Conservation (phyloP, 2,329 filamentous ascomycete genomes). For the Truncatella angustata region DNA sequence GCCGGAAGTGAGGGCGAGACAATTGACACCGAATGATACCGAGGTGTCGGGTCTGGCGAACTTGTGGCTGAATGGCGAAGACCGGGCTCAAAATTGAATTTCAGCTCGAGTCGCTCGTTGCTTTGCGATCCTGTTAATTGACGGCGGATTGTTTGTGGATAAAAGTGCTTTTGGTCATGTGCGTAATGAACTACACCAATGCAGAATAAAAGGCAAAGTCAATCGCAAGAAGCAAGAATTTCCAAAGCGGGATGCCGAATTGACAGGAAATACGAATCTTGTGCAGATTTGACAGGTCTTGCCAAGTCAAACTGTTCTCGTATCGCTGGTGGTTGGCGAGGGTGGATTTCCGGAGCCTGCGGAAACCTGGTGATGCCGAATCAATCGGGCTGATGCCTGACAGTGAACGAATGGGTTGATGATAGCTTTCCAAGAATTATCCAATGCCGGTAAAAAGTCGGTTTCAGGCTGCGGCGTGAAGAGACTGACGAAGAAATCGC, state of each 20-base stretch:
- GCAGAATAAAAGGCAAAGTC: too few species aligned
- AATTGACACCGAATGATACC: background rate
- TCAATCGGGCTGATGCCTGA: background rate
- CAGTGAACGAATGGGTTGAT: background rate
- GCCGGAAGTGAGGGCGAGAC: background rate
- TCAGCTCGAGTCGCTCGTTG: background rate
- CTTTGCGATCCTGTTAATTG: too few species aligned
- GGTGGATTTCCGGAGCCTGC: slow-evolving; percentile 10
- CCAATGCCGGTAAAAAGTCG: background rate
- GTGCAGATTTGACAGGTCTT: too few species aligned
- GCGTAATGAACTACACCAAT: background rate
- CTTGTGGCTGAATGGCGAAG: background rate
- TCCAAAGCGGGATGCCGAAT: background rate
- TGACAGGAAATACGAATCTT: background rate
- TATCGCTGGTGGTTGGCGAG: slow-evolving; percentile 1
- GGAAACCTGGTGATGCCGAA: slow-evolving; percentile 2
- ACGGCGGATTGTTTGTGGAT: too few species aligned
- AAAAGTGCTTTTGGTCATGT: background rate
- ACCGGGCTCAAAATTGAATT: background rate
- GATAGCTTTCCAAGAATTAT: background rate
- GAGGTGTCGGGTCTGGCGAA: slow-evolving; percentile 2
- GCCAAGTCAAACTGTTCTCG: slow-evolving; percentile 3
- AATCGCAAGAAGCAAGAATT: background rate
- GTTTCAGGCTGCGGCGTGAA: slow-evolving; percentile 9
- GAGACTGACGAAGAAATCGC: background rate